These are phyloP conservation scores for Cyclocybe aegerita DNA, from an alignment of 768 basidiomycete species.

Conservation along the genomic window DNA sequence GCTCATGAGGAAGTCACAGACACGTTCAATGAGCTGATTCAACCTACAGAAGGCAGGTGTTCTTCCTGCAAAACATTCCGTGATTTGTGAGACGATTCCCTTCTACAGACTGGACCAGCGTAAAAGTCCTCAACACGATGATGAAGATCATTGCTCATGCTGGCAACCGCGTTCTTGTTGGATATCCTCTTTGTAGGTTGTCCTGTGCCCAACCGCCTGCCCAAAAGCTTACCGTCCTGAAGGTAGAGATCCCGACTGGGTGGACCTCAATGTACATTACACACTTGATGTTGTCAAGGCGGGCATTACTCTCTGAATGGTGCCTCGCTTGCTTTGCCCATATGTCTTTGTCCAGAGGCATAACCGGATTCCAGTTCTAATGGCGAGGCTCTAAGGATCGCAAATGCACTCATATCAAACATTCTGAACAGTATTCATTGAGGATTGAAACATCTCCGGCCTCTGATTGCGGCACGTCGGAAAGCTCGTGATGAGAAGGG, in stretches of 20 bases:
- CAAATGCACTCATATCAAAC: too few relatives aligned
- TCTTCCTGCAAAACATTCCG: neutral
- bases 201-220: neutral
- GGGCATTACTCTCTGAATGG: slow-evolving; percentile 6
- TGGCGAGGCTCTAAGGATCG: too few relatives aligned
- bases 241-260: slow-evolving; percentile 16
- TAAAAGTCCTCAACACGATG: slow-evolving; percentile 23
- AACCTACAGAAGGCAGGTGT: slow-evolving; percentile 23
- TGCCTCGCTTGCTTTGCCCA: slow-evolving; percentile 13
- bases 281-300: slow-evolving; percentile 9
- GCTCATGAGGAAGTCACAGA: slow-evolving; percentile 43
- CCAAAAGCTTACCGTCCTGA: neutral
- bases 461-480: too few relatives aligned
- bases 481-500: too few relatives aligned
- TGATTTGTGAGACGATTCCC: neutral
- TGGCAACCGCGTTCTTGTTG: slow-evolving; percentile 48
- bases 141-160: slow-evolving; percentile 37
- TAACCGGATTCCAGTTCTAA: too few relatives aligned
- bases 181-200: slow-evolving; percentile 43
- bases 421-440: too few relatives aligned
- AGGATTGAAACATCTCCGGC: too few relatives aligned
- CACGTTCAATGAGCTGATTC: slow-evolving; percentile 41
- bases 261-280: slow-evolving; percentile 10
- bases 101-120: slow-evolving; percentile 37
- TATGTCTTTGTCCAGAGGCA: too few relatives aligned